phyloP scores from a whole-genome alignment of 2,329 filamentous ascomycete species.

The Gnomoniopsis smithogilvyi region DNA sequence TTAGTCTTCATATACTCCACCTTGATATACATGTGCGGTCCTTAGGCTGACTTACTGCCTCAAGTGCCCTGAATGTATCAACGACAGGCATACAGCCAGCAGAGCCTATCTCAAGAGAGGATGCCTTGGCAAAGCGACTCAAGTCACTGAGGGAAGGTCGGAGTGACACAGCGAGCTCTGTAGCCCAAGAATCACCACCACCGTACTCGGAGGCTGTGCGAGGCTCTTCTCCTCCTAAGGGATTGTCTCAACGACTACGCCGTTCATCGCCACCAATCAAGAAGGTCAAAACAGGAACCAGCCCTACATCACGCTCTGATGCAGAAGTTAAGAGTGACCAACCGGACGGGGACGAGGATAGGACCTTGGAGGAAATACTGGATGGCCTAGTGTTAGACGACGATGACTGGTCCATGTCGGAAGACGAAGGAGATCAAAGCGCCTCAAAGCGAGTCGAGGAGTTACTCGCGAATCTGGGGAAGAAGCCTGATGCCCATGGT shows the following conservation, averaged over 20 bases:
- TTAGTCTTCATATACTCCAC: slow-evolving; percentile 14
- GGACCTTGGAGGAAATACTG: slow-evolving; percentile 50
- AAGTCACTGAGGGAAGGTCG: slow-evolving; percentile 45
- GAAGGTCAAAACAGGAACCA: neutral
- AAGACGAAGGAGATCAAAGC: slow-evolving; percentile 27
- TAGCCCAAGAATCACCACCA: slow-evolving; percentile 7
- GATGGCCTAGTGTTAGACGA: slow-evolving; percentile 35
- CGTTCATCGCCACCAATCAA: neutral
- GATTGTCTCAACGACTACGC: neutral
- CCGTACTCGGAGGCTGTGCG: slow-evolving; percentile 6
- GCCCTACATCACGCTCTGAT: neutral
- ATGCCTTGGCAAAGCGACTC: slow-evolving; percentile 49
- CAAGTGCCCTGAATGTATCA: slow-evolving; percentile 24
- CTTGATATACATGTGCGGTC: neutral
- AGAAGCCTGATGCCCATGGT: slow-evolving; percentile 19
- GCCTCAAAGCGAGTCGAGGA: slow-evolving; percentile 17
- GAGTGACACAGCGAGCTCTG: slow-evolving; percentile 14
- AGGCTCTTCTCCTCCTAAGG: neutral
- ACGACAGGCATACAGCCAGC: slow-evolving; percentile 38
- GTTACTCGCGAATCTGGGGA: slow-evolving; percentile 20
- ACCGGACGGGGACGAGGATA: slow-evolving; percentile 41
- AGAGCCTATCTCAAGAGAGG: slow-evolving; percentile 43
- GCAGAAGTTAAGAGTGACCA: slow-evolving; percentile 10
- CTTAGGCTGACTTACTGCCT: slow-evolving; percentile 8
- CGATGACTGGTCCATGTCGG: slow-evolving; percentile 8